Base-by-base conservation (phyloP, 2,329 filamentous ascomycete genomes). In the Fusarium sp. region DNA sequence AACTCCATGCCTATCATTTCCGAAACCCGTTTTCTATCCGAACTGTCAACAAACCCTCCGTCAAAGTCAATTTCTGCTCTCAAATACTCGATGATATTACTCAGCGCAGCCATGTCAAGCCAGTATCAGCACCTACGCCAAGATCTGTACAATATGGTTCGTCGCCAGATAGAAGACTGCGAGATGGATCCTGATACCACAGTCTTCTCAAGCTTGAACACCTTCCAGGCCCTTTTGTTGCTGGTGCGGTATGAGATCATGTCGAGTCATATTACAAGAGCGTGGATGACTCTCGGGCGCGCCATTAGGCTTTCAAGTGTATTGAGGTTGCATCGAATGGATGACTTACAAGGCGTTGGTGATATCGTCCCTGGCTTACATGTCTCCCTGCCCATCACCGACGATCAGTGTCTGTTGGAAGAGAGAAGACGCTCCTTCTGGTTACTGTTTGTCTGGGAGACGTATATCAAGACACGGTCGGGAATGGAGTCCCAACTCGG, bases 381-480 rank as follows among this genome's bases (percentile, higher is more conserved):
- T 1, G 4, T 46, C 3, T 46, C 24, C 1, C 6, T 46, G 9
- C 24, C 16, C 0, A 0, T 5, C 1, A 16, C 24, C 5, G 4
- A 25, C 1, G 15, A 46, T 5, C 3, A 25, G 1, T 18, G 10
- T 2, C 2, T 22, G 0, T 27, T n/a, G 6, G 44, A 46, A 10
- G 24, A 46, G 6, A 46, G 44, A 18, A 25, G 44, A 13, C 44
- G 44, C 4, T 27, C 16, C 0, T 46, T 27, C 22, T 46, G 44
- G 44, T 8, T 46, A 0, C 44, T 46, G 0, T 46, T n/a, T 3
- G 24, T 46, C 2, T 46, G 44, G 44, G 44, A 46, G 6, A 27
- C 44, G 0, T 46, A 46, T 13, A n/a, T 46, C 10, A 46, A 46
- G 24, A 46, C 44, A 6, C 15, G 44, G 1, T 13, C 44, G 2